Base-by-base conservation (phyloP, 768 basidiomycete genomes). In the Termitomyces sp. region DNA sequence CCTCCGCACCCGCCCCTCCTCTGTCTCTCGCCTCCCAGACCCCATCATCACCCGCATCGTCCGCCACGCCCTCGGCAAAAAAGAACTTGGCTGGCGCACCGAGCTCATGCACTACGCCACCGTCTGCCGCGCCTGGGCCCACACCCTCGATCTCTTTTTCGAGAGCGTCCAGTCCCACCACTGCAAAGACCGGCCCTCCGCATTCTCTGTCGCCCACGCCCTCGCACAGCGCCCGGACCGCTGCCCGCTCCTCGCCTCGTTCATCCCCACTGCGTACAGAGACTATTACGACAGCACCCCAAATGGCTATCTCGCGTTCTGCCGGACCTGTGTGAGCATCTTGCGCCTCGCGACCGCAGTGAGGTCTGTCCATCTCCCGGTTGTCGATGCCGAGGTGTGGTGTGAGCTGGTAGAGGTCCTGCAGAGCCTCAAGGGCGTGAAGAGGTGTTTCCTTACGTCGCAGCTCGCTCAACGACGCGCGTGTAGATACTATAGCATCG, bases 51-150 rank as follows among this genome's bases (percentile, higher is more conserved):
- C 50, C 12, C 6, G 34, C 9, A 56, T 56, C 21, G 37, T 50
- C 8, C 55, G 55, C 8, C 25, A 49, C 25, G 55, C 55, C 9
- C 9, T 56, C 1, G 55, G 55, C 7, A 56, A 49, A 11, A 23
- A 38, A 14, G 47, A 49, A 5, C 31, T 37, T 17, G 47, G 55
- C 5, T 56, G 55, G 47, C 55, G 47, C 5, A 42, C 46, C 9
- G 55, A 48, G 21, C 55, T 56, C 7, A 56, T 56, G 38, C 16
- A 32, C 9, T 56, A 56, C 7, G 47, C 40, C 7, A 31, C 46
- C 17, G 55, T 56, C 45, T 56, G 55, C 17, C 47, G 55, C 14
- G 55, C 55, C 7, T 56, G 47, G 55, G 8, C 17, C 21, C 47
- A 29, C 32, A 19, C 32, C 11, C 55, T 56, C 6, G 55, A 56